Percentiles rank a stretch among this genome's conserved stretches.
phyloP scores from a whole-genome alignment of 2,329 filamentous ascomycete genomes.

The Xylaria sp. region DNA sequence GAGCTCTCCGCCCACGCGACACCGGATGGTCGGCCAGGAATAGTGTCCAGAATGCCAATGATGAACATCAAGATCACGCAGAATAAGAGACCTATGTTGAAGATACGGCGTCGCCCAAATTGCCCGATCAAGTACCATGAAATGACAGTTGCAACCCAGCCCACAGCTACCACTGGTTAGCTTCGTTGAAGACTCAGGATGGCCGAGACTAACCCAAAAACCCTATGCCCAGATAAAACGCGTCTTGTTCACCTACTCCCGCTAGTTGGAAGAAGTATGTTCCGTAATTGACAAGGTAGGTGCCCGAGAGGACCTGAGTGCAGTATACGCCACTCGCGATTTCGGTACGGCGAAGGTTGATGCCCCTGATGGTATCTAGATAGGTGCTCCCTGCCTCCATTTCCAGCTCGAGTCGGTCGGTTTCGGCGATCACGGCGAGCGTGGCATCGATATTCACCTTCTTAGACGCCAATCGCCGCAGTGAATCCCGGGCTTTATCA shows the following conservation, averaged over 20 bases:
- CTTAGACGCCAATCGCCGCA: constrained; percentile 57
- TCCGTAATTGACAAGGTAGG: constrained; percentile 71
- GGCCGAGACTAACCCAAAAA: constrained; percentile 51
- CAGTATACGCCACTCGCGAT: constrained; percentile 70
- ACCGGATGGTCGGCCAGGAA: constrained; percentile 53
- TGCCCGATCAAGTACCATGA: constrained; percentile 62
- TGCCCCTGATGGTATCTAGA: constrained; percentile 60
- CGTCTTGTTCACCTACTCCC: constrained; percentile 58
- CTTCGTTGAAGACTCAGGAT: background rate
- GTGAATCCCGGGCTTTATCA: constrained; percentile 54
- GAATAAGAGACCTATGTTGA: constrained; percentile 57
- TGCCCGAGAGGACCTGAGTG: constrained; percentile 71
- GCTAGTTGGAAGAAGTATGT: constrained; percentile 70
- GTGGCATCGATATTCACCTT: constrained; percentile 60
- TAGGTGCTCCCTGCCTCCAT: constrained; percentile 60
- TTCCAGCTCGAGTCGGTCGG: constrained; percentile 65
- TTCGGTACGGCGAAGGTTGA: constrained; percentile 63
- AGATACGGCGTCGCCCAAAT: constrained; percentile 63
- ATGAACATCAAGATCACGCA: constrained; percentile 59
- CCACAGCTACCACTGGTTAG: constrained; percentile 52
- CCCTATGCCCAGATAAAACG: constrained; percentile 66
- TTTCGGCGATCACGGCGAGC: constrained; percentile 66
- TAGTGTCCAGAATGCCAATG: constrained; percentile 58
- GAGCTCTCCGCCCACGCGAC: constrained; percentile 60
- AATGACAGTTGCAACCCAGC: constrained; percentile 63